Base-by-base conservation (phyloP, 352 stramenopile genomes). In the Globisporangium rhizosaccharum region DNA sequence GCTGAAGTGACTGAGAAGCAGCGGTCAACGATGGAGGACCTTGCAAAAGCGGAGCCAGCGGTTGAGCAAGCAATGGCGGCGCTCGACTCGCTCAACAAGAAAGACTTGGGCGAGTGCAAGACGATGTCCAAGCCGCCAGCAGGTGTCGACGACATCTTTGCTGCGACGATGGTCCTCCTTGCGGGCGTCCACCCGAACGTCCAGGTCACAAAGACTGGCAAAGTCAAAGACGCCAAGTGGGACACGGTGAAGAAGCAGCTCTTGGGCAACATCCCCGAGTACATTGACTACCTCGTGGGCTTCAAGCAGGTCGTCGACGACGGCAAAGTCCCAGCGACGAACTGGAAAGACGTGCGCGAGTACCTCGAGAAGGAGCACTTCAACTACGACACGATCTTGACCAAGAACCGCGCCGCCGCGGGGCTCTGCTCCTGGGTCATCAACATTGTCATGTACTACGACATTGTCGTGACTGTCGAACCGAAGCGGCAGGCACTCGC, bases 401-500 rank as follows among this genome's bases (percentile, higher is more conserved):
- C 85, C 4, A 98, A 98, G 70, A 98, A 98, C 78, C 95, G 92
- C 50, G 94, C 94, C 10, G 95, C 95, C 17, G 95, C 91, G 0
- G 92, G 91, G 42, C 67, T 98, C 45, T 98, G 91, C 62, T 94
- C 85, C 3, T 98, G 96, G 79, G 94, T 98, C 42, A 73, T 98
- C 63, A 98, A 98, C 63, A 98, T 98, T 45, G 92, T 98, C 46
- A 95, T 92, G 73, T 98, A 98, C 78, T 97, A 98, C 75, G 93
- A 98, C 69, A 98, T 98, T 46, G 76, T 98, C 1, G 73, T 97
- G 45, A 97, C 92, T 0, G 91, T 98, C 20, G 94, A 98, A 72
- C 95, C 95, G 8, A 98, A 98, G 71, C 87, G 94, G 36, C 83
- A 92, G 57, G 92, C 92, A 6, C 72, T 98, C 6, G 87, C 87